phyloP scores from a whole-genome alignment of 139 green algal genomes.

The Chlorella sp. region DNA sequence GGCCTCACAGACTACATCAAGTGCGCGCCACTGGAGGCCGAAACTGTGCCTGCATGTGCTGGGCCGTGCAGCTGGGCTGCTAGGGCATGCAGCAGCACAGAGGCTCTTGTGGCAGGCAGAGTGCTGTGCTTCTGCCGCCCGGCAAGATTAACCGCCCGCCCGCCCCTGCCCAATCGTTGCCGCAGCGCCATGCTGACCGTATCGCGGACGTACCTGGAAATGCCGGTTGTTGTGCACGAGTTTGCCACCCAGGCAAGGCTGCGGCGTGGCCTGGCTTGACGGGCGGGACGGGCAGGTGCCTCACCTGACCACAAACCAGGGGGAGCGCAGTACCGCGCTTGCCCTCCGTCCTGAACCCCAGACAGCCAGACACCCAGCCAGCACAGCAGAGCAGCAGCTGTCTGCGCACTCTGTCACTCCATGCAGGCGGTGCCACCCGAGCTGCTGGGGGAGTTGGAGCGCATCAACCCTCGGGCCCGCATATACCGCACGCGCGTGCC shows the following conservation, averaged over 20 bases:
- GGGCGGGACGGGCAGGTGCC: no score
- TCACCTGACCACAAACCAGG: no score
- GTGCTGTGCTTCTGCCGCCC: no score
- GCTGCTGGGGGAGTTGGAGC: conserved; percentile 10
- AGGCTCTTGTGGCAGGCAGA: no score
- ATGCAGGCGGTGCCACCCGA: neutral
- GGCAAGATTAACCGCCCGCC: neutral
- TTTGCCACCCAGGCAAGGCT: conserved; percentile 34
- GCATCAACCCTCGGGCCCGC: conserved; percentile 45
- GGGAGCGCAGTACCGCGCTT: no score
- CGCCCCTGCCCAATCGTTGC: neutral
- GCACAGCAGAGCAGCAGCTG: no score
- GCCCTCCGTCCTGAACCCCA: no score
- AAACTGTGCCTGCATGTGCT: neutral
- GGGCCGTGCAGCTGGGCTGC: neutral
- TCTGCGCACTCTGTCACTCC: neutral
- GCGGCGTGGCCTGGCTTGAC: no score
- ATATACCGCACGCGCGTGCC: conserved; percentile 56
- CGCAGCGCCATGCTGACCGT: conserved; percentile 61
- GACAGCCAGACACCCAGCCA: no score
- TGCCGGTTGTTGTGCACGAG: conserved; percentile 84
- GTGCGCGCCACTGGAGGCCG: neutral
- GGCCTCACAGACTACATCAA: conserved; percentile 72
- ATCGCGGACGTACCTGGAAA: conserved; percentile 77
- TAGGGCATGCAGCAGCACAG: no score